phyloP scores from a whole-genome alignment of 176 grass and related monocot genomes.

The Oryza glaberrima region DNA sequence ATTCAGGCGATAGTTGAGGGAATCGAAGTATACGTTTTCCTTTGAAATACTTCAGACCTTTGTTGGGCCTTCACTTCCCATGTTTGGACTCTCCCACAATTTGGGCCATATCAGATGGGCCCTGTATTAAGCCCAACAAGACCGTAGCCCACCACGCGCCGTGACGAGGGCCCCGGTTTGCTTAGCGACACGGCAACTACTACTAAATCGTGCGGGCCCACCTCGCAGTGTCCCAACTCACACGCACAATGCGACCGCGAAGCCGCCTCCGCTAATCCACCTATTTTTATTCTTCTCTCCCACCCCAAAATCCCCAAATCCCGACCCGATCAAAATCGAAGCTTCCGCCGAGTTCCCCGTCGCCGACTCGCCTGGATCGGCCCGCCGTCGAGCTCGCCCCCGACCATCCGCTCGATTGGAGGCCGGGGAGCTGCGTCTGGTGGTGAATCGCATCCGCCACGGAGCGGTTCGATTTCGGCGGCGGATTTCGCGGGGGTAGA shows the following conservation, averaged over 20 bases:
- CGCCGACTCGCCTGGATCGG: not conserved
- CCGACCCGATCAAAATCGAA: constrained; percentile 37
- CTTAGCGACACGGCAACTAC: constrained; percentile 5
- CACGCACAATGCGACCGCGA: not conserved
- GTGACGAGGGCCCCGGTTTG: not conserved
- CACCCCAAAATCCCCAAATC: not conserved
- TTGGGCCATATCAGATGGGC: no score
- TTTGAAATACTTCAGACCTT: no score
- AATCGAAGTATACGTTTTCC: no score
- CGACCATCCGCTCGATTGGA: constrained; percentile 28
- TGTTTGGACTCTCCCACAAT: no score
- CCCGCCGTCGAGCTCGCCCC: not conserved
- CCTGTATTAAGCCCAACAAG: no score
- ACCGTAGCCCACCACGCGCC: not conserved
- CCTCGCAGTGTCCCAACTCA: not conserved
- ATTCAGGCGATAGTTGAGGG: no score
- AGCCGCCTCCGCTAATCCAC: not conserved
- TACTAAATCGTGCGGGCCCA: not conserved
- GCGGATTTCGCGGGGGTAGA: not conserved
- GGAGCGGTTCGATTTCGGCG: not conserved
- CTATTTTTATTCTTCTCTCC: not conserved
- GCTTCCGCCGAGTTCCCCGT: constrained; percentile 6
- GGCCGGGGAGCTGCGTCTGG: not conserved
- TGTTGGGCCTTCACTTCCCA: no score
- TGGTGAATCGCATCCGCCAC: not conserved